Conservation (phyloP, 768 basidiomycete species). For the Gloeophyllum trabeum region DNA sequence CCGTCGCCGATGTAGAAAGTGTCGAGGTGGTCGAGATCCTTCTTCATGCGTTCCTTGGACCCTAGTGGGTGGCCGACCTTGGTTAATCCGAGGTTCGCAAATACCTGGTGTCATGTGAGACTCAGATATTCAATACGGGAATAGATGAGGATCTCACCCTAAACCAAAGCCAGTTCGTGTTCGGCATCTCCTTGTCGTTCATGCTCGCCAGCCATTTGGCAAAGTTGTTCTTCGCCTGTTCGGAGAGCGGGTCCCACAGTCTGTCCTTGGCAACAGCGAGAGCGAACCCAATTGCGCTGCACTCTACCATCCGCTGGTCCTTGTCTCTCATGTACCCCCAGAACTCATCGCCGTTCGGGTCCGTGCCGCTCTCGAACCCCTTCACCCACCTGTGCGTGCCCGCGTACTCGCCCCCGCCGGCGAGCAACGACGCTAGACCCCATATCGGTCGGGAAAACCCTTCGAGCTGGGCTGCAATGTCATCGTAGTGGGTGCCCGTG, state of each 20-base stretch:
- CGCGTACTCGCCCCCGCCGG: slow-evolving; percentile 49
- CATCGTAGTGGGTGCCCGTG: slow-evolving; percentile 66
- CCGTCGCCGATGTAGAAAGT: slow-evolving; percentile 70
- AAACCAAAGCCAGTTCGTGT: slow-evolving; percentile 82
- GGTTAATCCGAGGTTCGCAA: slow-evolving; percentile 62
- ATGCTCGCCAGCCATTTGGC: slow-evolving; percentile 63
- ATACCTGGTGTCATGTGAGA: slow-evolving; percentile 31
- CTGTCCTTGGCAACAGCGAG: slow-evolving; percentile 54
- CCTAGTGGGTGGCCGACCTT: slow-evolving; percentile 48
- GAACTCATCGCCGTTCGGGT: slow-evolving; percentile 56
- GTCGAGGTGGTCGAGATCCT: slow-evolving; percentile 65
- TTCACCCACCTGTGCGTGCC: slow-evolving; percentile 52
- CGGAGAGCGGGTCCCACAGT: slow-evolving; percentile 49
- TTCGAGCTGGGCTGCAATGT: slow-evolving; percentile 61
- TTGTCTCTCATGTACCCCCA: slow-evolving; percentile 69
- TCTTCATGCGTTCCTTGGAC: slow-evolving; percentile 52
- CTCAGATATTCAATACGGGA: slow-evolving; percentile 1
- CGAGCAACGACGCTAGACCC: slow-evolving; percentile 58
- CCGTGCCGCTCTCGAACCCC: slow-evolving; percentile 59
- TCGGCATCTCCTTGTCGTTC: slow-evolving; percentile 77
- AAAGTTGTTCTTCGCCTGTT: slow-evolving; percentile 41
- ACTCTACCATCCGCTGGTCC: slow-evolving; percentile 79
- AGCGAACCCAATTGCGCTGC: slow-evolving; percentile 65
- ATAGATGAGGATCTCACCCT: slow-evolving; percentile 27
- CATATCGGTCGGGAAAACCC: slow-evolving; percentile 71